Evolutionary conservation across 176 grass and related monocot genomes (phyloP).

Genomic region (Saccharum spontaneum): DNA sequence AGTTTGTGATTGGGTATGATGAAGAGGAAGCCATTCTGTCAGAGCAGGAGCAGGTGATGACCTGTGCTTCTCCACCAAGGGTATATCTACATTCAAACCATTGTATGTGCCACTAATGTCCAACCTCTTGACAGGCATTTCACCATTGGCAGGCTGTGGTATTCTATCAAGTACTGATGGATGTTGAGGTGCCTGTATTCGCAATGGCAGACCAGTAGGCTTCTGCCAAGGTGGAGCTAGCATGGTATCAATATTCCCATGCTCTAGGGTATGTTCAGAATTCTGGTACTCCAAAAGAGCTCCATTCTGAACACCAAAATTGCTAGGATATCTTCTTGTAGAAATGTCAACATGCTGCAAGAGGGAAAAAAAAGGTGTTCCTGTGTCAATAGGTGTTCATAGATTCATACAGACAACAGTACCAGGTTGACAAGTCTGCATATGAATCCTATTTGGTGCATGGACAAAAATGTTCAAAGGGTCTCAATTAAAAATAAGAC

Average conservation of each 20-base stretch:
- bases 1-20: conserved; percentile 45
- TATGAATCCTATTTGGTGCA: not conserved
- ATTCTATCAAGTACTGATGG: conserved; percentile 43
- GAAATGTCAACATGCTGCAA: conserved; percentile 56
- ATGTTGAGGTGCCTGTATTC: conserved; percentile 48
- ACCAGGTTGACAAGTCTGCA: not conserved
- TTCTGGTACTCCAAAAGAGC: conserved; percentile 45
- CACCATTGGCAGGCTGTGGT: conserved; percentile 48
- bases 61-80: conserved; percentile 44
- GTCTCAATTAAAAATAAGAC: not conserved
- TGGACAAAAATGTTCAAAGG: conserved; percentile 31
- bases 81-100: conserved; percentile 45
- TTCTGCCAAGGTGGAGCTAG: conserved; percentile 47
- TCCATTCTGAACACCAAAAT: conserved; percentile 49
- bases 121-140: conserved; percentile 50
- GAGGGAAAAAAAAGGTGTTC: not conserved
- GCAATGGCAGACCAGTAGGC: conserved; percentile 50
- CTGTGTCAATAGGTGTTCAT: conserved; percentile 21
- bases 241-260: conserved; percentile 40
- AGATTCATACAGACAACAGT: not conserved
- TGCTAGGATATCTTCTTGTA: conserved; percentile 51
- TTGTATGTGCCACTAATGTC: conserved; percentile 43
- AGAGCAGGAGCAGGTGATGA: conserved; percentile 38
- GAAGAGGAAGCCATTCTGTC: conserved; percentile 44
- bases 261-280: conserved; percentile 38